These are phyloP conservation scores for Ceratocystis alfenasii DNA, from an alignment of 2,329 filamentous ascomycete genomes.

Conservation along the genomic window DNA sequence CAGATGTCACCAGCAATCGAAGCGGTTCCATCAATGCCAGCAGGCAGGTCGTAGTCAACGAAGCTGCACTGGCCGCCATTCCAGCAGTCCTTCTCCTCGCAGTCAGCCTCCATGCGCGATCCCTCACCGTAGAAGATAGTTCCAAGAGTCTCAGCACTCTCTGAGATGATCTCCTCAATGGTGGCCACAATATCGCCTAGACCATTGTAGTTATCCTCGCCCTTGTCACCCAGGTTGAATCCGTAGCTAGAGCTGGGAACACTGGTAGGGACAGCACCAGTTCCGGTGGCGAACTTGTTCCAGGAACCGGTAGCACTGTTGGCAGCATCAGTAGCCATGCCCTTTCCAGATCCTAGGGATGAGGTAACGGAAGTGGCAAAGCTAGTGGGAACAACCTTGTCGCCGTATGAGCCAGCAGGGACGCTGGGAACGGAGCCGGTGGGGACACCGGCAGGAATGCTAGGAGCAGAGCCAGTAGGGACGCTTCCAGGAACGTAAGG, in stretches of 20 bases:
- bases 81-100: conserved; percentile 16
- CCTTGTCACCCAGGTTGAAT: not conserved
- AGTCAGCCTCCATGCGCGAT: conserved; percentile 12
- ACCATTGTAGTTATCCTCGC: not conserved
- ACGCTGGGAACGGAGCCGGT: not conserved
- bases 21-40: conserved; percentile 10
- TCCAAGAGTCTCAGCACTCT: not conserved
- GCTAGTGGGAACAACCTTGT: conserved; percentile 1
- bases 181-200: not conserved
- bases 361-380: not conserved
- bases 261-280: not conserved
- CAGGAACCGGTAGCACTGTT: not conserved
- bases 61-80: conserved; percentile 16
- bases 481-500: no score
- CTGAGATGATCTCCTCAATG: conserved; percentile 10
- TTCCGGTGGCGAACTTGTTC: not conserved
- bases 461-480: no score
- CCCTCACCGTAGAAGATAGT: conserved; percentile 19
- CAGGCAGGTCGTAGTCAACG: conserved; percentile 17
- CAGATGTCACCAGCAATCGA: conserved; percentile 20
- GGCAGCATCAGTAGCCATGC: not conserved
- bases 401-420: not conserved
- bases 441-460: no score
- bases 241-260: not conserved
- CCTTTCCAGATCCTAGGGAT: not conserved